Evolutionary conservation across 371 early-diverging fungal species (phyloP).

Genomic region (Lichtheimia corymbifera): DNA sequence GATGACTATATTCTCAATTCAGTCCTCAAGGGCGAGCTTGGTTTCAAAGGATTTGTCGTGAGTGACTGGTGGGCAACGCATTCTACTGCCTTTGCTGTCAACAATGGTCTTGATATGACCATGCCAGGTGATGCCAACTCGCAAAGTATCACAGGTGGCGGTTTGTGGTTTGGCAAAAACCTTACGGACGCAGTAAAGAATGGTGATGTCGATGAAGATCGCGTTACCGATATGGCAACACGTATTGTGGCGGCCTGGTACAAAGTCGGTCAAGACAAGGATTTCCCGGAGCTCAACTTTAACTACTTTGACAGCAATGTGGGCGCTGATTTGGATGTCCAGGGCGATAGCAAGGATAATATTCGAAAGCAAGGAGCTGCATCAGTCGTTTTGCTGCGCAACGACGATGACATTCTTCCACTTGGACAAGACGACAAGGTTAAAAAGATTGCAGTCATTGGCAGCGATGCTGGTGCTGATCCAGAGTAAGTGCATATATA

Average conservation of each 20-base stretch:
- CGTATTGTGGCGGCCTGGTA: conserved; percentile 60
- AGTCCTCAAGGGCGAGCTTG: conserved; percentile 39
- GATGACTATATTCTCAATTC: conserved; percentile 33
- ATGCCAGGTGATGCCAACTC: conserved; percentile 50
- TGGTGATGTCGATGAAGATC: conserved; percentile 26
- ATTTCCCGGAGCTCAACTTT: conserved; percentile 35
- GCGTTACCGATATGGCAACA: conserved; percentile 52
- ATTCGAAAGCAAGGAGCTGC: conserved; percentile 54
- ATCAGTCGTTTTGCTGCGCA: conserved; percentile 50
- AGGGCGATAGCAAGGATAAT: conserved; percentile 33
- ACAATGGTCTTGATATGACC: conserved; percentile 49
- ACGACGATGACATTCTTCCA: conserved; percentile 50
- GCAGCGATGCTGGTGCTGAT: conserved; percentile 43
- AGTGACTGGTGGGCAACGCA: conserved; percentile 31
- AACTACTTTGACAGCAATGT: conserved; percentile 16
- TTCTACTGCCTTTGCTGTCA: conserved; percentile 22
- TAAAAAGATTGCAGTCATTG: conserved; percentile 46
- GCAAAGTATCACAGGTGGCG: conserved; percentile 14
- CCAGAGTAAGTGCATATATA: conserved; percentile 20
- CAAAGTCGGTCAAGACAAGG: conserved; percentile 39
- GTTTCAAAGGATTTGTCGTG: conserved; percentile 31
- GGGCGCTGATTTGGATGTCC: conserved; percentile 37
- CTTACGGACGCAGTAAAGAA: conserved; percentile 28
- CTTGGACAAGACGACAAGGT: conserved; percentile 21
- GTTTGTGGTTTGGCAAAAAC: conserved; percentile 35